phyloP scores from a whole-genome alignment of 352 stramenopile genomes.

The Aphanomyces cochlioides region DNA sequence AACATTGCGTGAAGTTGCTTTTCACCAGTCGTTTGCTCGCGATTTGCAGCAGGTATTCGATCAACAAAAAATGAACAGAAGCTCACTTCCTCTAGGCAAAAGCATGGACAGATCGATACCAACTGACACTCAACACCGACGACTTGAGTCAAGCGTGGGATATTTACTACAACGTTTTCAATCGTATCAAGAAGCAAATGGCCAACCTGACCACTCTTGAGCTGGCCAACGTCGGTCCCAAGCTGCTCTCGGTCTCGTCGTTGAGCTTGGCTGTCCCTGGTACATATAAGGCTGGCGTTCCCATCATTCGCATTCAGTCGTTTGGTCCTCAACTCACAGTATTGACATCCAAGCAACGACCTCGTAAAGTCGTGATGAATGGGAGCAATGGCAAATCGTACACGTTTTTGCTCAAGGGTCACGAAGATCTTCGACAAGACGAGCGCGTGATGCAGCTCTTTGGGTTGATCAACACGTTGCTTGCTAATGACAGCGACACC shows the following conservation, averaged over 20 bases:
- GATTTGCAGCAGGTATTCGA: constrained; percentile 64
- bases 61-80: too few relatives aligned
- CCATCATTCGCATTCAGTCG: constrained; percentile 85
- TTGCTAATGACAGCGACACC: constrained; percentile 97
- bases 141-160: constrained; percentile 95
- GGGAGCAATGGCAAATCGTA: constrained; percentile 98
- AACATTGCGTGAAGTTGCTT: constrained; percentile 80
- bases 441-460: constrained; percentile 99
- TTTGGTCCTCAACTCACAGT: constrained; percentile 96
- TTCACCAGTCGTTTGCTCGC: constrained; percentile 90
- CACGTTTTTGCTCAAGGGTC: constrained; percentile 99
- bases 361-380: constrained; percentile 91
- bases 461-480: constrained; percentile 98
- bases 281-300: constrained; percentile 78
- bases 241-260: constrained; percentile 91
- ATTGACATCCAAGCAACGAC: constrained; percentile 98
- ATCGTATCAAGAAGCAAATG: constrained; percentile 89
- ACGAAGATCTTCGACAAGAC: constrained; percentile 99
- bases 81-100: constrained; percentile 42
- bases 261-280: constrained; percentile 96
- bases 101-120: constrained; percentile 78
- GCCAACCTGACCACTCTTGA: constrained; percentile 96
- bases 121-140: constrained; percentile 70
- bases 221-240: constrained; percentile 95
- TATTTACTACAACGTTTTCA: constrained; percentile 99